Percentiles rank a stretch among this genome's conserved stretches.
Conservation (phyloP, 2,329 filamentous ascomycete species). For the Chrysosporium queenslandicum region DNA sequence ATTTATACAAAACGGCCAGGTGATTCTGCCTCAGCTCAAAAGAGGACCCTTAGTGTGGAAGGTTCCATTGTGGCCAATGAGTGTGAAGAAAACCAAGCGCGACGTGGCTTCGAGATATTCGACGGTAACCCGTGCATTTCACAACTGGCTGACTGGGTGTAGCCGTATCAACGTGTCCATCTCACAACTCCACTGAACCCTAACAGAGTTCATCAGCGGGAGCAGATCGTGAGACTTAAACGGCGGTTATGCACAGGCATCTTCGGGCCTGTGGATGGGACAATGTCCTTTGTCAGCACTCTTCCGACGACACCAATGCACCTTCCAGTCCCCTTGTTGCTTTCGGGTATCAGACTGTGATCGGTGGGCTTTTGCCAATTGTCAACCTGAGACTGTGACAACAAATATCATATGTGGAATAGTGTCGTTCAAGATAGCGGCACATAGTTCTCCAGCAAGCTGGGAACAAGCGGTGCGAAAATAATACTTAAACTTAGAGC, state of each 20-base stretch:
- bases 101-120: constrained; percentile 9
- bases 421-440: neutral
- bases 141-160: neutral
- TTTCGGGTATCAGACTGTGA: neutral
- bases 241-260: neutral
- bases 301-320: neutral
- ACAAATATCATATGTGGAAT: constrained; percentile 3
- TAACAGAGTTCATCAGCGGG: neutral
- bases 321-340: neutral
- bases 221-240: neutral
- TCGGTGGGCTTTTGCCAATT: constrained; percentile 2
- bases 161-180: constrained; percentile 3
- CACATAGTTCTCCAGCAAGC: neutral
- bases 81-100: neutral
- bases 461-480: neutral
- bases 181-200: neutral
- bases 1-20: neutral
- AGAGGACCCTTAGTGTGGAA: neutral
- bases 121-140: neutral
- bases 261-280: neutral
- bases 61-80: neutral
- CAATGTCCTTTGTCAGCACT: neutral
- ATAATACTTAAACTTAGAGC: neutral
- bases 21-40: neutral
- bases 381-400: constrained; percentile 3